These are phyloP conservation scores for Rhododendron mucronatum DNA, from an alignment of 148 eudicot genomes.

Conservation along the genomic window DNA sequence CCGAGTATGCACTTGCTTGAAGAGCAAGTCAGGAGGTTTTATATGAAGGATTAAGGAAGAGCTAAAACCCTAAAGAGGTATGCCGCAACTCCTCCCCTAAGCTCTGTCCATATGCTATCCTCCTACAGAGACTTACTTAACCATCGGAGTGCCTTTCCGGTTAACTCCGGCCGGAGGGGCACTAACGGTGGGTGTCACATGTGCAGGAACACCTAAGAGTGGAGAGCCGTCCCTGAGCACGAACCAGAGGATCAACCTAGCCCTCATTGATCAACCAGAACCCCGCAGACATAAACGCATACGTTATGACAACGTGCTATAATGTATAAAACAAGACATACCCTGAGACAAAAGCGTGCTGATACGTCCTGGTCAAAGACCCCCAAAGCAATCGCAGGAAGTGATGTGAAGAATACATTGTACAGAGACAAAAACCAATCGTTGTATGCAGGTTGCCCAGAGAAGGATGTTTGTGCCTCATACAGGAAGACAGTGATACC, in stretches of 20 bases:
- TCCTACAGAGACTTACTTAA: no score
- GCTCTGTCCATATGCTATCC: no score
- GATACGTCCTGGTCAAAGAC: conserved; percentile 71
- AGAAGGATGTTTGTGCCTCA: conserved; percentile 57
- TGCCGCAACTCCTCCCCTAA: no score
- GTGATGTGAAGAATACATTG: conserved; percentile 58
- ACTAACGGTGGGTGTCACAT: no score
- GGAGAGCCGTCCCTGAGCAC: no score
- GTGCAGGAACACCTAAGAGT: no score
- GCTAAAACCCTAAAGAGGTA: no score
- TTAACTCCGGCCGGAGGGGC: no score
- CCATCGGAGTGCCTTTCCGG: no score
- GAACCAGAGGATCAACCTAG: not conserved
- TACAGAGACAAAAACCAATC: conserved; percentile 64
- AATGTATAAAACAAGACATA: not conserved
- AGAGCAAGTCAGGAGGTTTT: no score
- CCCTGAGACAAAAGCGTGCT: conserved; percentile 55
- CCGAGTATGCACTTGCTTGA: no score
- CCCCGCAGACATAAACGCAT: not conserved
- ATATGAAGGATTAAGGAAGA: no score
- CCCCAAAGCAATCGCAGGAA: conserved; percentile 57
- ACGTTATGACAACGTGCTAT: not conserved
- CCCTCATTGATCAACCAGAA: not conserved
- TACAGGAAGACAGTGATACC: conserved; percentile 48
- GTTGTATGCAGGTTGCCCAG: conserved; percentile 50